Evolutionary conservation across 1,284 basidiomycete genomes (phyloP), one percentile per base, ranked within the genome.

Genomic region (Microbotryum saponariae): DNA sequence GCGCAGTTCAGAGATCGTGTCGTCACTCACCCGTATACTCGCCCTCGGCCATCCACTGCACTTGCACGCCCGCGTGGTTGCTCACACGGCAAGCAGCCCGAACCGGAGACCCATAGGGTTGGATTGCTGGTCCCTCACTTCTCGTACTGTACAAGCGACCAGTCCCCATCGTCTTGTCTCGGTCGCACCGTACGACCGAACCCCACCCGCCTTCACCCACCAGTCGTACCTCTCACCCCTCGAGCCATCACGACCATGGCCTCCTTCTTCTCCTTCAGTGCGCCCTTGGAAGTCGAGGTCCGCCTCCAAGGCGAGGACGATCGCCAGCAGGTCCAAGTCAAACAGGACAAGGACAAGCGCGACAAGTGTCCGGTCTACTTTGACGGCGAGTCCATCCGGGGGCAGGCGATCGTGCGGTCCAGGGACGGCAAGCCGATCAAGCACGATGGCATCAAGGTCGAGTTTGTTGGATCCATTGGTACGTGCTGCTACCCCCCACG

Each of bases 401-500:
- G 96, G 5, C 85, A 96, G 89, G 87, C 91, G 1, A 82, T 86
- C 20, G 85, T 97, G 58, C 83, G 91, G 33, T 86, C 94, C 18
- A 84, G 91, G 55, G 94, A 97, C 73, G 93, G 94, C 16, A 97
- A 97, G 83, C 91, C 88, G 77, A 80, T 96, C 59, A 83, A 87
- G 31, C 96, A 98, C 72, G 94, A 98, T 56, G 94, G 96, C 2
- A 93, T 98, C 74, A 93, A 97, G 76, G 89, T 98, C 60, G 94
- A 98, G 77, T 93, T 98, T 71, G 87, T 94, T 20, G 94, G 94
- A 18, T 91, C 88, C 70, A 97, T 97, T 73, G 93, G 93, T 90
- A 66, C 55, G 86, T 74, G 42, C 7, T 12, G 4, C 16, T 25
- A 25, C 25, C 25, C 25, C 37, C 12, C 16, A 42, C 37, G 12